Evolutionary conservation across 169 alveolate species (phyloP).

Genomic region (Neospora caninum): DNA sequence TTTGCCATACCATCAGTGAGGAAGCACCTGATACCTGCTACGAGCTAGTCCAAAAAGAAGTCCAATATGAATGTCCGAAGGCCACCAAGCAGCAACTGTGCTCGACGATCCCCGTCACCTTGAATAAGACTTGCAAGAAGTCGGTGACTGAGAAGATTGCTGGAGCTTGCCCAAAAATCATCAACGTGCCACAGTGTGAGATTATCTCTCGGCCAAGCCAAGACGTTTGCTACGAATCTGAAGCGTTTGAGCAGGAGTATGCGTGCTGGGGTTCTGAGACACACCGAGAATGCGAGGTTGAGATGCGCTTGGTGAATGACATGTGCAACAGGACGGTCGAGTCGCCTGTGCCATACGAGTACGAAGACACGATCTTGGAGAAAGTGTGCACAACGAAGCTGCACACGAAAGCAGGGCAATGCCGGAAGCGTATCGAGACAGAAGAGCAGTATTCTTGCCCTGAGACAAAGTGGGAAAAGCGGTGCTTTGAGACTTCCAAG

Average conservation of each 20-base stretch:
- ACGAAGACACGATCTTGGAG: constrained; percentile 52
- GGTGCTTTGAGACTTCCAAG: constrained; percentile 42
- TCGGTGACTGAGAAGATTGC: constrained; percentile 49
- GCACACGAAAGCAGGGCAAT: constrained; percentile 35
- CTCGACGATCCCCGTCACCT: constrained; percentile 54
- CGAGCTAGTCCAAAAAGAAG: constrained; percentile 46
- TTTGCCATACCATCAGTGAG: constrained; percentile 47
- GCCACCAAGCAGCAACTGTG: constrained; percentile 55
- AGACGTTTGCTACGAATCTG: constrained; percentile 54
- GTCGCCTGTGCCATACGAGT: constrained; percentile 48
- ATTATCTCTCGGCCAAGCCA: constrained; percentile 28
- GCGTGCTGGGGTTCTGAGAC: constrained; percentile 68
- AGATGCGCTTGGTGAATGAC: constrained; percentile 30
- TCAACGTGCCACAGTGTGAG: constrained; percentile 56
- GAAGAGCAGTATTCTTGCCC: constrained; percentile 68
- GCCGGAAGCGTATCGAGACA: constrained; percentile 35
- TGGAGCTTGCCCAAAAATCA: constrained; percentile 42
- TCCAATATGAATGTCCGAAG: constrained; percentile 63
- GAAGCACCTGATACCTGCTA: constrained; percentile 37
- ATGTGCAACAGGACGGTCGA: constrained; percentile 45
- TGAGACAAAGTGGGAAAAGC: constrained; percentile 64
- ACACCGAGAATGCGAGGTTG: constrained; percentile 56
- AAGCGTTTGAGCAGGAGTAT: constrained; percentile 52
- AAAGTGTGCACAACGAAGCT: constrained; percentile 34
- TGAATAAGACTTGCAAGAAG: constrained; percentile 45